Evolutionary conservation across 148 eudicot species (phyloP).

Genomic region (Camellia japonica): DNA sequence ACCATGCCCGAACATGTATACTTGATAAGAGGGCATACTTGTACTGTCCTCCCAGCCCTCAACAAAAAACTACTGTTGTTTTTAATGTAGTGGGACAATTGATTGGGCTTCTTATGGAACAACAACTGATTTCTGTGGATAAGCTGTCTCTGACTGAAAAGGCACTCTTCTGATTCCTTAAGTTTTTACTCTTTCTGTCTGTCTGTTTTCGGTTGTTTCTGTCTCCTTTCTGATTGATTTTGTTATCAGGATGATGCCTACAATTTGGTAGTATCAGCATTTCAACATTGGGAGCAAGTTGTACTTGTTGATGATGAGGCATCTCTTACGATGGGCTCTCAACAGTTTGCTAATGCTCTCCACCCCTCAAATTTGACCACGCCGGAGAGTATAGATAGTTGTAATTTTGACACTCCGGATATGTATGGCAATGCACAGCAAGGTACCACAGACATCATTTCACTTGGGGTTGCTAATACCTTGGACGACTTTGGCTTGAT

Average conservation of each 20-base stretch:
- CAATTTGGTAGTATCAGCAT: slow-evolving; percentile 56
- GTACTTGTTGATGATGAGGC: slow-evolving; percentile 53
- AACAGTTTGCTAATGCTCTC: neutral
- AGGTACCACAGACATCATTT: neutral
- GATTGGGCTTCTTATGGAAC: slow-evolving; percentile 52
- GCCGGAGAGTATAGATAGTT: neutral
- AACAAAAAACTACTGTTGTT: slow-evolving; percentile 49
- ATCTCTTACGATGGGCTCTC: slow-evolving; percentile 28
- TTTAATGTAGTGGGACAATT: slow-evolving; percentile 70
- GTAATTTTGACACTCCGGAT: neutral
- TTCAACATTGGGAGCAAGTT: slow-evolving; percentile 61
- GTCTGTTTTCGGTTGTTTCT: neutral
- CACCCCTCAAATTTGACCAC: neutral
- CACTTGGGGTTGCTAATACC: neutral
- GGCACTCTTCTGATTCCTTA: slow-evolving; percentile 31
- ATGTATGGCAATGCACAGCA: neutral
- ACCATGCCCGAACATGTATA: slow-evolving; percentile 64
- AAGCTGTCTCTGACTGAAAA: slow-evolving; percentile 65
- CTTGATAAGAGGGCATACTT: slow-evolving; percentile 46
- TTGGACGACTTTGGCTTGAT: neutral
- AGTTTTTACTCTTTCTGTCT: neutral
- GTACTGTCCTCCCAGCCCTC: slow-evolving; percentile 44
- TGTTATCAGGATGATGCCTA: slow-evolving; percentile 51
- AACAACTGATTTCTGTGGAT: slow-evolving; percentile 46
- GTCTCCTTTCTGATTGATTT: slow-evolving; percentile 9